These are phyloP conservation scores for Penicilliopsis zonata DNA, from an alignment of 495 filamentous ascomycete genomes.

Conservation along the genomic window DNA sequence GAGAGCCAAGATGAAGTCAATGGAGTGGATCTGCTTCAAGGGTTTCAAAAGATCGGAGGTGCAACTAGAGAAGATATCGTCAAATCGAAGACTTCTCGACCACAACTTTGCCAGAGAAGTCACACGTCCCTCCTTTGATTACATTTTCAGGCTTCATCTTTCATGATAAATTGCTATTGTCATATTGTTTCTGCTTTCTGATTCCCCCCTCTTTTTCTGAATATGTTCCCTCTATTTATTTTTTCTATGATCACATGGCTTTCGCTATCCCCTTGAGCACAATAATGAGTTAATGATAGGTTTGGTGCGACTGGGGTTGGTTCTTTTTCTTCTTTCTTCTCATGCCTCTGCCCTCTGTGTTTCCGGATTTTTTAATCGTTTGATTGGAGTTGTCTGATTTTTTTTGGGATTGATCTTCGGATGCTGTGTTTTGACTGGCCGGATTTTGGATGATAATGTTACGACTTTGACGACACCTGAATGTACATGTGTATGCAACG, in stretches of 20 bases:
- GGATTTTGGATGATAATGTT: conserved; percentile 22
- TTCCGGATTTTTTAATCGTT: neutral
- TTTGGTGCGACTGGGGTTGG: neutral
- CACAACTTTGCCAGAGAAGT: conserved; percentile 27
- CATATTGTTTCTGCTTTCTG: neutral
- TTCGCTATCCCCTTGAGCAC: too few species aligned
- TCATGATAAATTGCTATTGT: too few species aligned
- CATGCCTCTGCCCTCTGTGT: too few species aligned
- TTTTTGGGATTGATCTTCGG: neutral
- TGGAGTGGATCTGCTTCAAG: conserved; percentile 74
- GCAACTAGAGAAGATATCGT: conserved; percentile 19
- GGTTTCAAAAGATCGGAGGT: conserved; percentile 80
- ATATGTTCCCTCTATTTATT: neutral
- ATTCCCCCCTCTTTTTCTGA: neutral
- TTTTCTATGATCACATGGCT: too few species aligned
- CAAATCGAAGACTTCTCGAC: conserved; percentile 20
- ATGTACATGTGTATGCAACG: conserved; percentile 33
- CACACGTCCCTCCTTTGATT: conserved; percentile 32
- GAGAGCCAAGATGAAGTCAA: conserved; percentile 51
- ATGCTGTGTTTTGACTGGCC: conserved; percentile 1
- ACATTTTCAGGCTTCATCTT: neutral
- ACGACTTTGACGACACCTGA: conserved; percentile 30
- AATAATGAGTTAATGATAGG: conserved; percentile 1
- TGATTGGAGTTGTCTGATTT: neutral
- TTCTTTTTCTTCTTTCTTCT: too few species aligned